Evolutionary conservation across 495 filamentous ascomycete genomes (phyloP).

Genomic region (Xylaria acuta): DNA sequence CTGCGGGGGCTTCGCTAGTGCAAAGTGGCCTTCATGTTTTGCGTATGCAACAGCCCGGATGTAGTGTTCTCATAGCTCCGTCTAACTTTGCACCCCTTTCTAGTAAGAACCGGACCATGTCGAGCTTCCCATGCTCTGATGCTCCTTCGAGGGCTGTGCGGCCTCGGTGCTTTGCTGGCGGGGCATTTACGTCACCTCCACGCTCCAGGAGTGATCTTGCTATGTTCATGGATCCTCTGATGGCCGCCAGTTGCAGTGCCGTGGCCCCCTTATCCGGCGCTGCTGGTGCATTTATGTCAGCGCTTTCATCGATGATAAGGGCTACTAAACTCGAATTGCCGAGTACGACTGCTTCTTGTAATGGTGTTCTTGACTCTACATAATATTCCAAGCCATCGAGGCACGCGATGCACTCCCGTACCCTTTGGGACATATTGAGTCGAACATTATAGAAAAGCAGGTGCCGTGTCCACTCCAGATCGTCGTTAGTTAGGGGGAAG

Average conservation of each 20-base stretch:
- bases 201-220: not conserved
- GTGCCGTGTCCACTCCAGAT: not conserved
- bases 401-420: not conserved
- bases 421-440: not conserved
- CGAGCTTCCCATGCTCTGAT: conserved; percentile 3
- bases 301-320: not conserved
- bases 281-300: not conserved
- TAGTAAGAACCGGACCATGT: not conserved
- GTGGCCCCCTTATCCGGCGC: not conserved
- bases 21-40: not conserved
- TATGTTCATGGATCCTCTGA: not conserved
- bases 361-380: not conserved
- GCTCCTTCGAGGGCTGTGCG: conserved; percentile 3
- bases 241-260: not conserved
- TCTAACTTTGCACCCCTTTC: not conserved
- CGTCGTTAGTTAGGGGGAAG: not conserved
- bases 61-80: not conserved
- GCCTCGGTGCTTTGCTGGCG: not conserved
- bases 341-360: not conserved
- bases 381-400: not conserved
- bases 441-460: not conserved
- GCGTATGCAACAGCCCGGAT: not conserved
- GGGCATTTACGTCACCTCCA: not conserved
- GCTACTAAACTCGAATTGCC: not conserved
- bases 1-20: not conserved